These are phyloP conservation scores for Colletotrichum sp. DNA, from an alignment of 2,329 filamentous ascomycete species.

Conservation along the genomic window DNA sequence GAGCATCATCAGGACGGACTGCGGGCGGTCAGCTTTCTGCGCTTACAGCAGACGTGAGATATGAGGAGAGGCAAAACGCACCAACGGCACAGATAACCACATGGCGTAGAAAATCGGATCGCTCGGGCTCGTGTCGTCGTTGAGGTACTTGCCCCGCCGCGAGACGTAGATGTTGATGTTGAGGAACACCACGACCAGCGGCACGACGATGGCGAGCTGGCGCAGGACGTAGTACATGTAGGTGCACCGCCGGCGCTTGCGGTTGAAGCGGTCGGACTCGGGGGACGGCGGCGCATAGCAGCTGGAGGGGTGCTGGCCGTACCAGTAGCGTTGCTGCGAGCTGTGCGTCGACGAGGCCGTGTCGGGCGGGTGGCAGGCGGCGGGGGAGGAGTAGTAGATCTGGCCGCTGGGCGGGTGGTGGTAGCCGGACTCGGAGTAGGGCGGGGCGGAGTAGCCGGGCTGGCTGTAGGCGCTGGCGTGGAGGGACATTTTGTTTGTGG, in stretches of 20 bases:
- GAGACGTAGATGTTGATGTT: conserved; percentile 24
- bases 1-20: neutral
- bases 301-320: neutral
- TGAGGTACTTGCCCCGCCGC: conserved; percentile 18
- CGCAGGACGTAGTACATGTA: conserved; percentile 39
- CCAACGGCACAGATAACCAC: conserved; percentile 20
- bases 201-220: conserved; percentile 44
- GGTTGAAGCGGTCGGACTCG: conserved; percentile 10
- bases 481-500: neutral
- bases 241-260: conserved; percentile 32
- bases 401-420: conserved; percentile 11
- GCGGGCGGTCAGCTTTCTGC: neutral
- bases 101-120: conserved; percentile 19
- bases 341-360: neutral
- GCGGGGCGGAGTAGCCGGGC: conserved; percentile 9
- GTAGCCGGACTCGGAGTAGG: conserved; percentile 14
- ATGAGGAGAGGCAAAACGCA: neutral
- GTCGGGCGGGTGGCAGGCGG: neutral
- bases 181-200: conserved; percentile 16
- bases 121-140: conserved; percentile 14
- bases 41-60: neutral
- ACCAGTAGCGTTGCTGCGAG: conserved; percentile 2
- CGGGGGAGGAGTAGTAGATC: conserved; percentile 11
- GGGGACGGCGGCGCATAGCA: neutral
- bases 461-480: conserved; percentile 15